Conservation (phyloP, 2,329 filamentous ascomycete genomes). For the Epichloe uncinata region DNA sequence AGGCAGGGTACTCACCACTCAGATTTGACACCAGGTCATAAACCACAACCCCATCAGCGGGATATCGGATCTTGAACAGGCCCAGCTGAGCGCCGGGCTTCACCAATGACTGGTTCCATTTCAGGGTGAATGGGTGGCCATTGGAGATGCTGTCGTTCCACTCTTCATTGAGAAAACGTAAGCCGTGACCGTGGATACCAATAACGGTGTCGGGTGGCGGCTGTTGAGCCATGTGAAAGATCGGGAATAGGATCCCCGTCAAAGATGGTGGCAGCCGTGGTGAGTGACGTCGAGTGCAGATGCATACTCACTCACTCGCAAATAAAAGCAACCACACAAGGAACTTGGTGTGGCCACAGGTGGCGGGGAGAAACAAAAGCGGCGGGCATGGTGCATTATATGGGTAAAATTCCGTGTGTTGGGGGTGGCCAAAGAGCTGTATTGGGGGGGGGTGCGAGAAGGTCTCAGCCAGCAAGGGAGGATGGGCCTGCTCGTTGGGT, state of each 20-base stretch:
- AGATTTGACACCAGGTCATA: constrained; percentile 18
- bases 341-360: neutral
- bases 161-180: constrained; percentile 19
- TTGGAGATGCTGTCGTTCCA: constrained; percentile 23
- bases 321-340: neutral
- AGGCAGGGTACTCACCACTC: constrained; percentile 14
- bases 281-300: neutral
- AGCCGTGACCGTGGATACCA: constrained; percentile 13
- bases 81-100: constrained; percentile 12
- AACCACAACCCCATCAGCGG: constrained; percentile 15
- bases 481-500: constrained; percentile 9
- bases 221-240: constrained; percentile 10
- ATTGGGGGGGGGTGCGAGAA: constrained; percentile 1
- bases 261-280: constrained; percentile 1
- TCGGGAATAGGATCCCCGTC: constrained; percentile 2
- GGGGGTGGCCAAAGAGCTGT: neutral
- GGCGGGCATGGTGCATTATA: constrained; percentile 11
- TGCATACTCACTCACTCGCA: constrained; percentile 1
- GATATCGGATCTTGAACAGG: constrained; percentile 19
- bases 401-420: constrained; percentile 5
- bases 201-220: constrained; percentile 6
- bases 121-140: constrained; percentile 15
- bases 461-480: constrained; percentile 18
- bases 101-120: constrained; percentile 18
- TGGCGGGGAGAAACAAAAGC: constrained; percentile 4